Evolutionary conservation across 2,329 filamentous ascomycete genomes (phyloP), one percentile per base, ranked within the genome.

Genomic region (Aspergillus glaucus): DNA sequence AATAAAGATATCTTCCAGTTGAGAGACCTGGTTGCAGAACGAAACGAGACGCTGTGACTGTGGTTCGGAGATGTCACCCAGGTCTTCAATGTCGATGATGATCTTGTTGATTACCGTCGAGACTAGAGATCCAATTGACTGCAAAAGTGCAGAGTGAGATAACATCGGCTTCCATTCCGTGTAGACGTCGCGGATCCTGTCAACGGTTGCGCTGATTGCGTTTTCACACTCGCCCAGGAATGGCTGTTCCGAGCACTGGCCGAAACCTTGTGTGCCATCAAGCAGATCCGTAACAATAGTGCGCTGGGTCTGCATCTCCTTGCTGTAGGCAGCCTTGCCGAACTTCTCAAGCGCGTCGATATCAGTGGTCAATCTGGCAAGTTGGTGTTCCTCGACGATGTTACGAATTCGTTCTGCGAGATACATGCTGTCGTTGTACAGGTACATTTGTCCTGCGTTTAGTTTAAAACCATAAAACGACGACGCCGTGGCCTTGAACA

Each of bases 251-350:
- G 80, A 82, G 60, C 80, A 84, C 43, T 76, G 76, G 22, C 70
- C 68, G 62, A 85, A 84, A 14, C 81, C 81, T 62, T 83, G 79
- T 1, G 80, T 79, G 19, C 79, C 79, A 56, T 84, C 81, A 4
- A 85, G 75, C 14, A 84, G 68, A 60, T 85, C 82, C 17, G 73
- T 73, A 10, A 85, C 66, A 52, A 85, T 81, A 1, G 79, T 83
- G 46, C 80, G 73, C 56, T 85, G 82, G 2, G 76, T 77, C 47
- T 84, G 80, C 79, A 85, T 83, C 62, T 84, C 82, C 47, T 77
- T 76, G 51, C 78, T 76, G 55, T 85, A 85, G 2, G 80, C 79
- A 26, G 78, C 65, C 60, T 80, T 81, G 40, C 79, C 80, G 54
- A 83, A 84, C 44, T 70, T 75, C 50, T 82, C 76, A 17, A 85